Evolutionary conservation across 371 early-diverging fungal species (phyloP).

Genomic region (Rhizomucor miehei): DNA sequence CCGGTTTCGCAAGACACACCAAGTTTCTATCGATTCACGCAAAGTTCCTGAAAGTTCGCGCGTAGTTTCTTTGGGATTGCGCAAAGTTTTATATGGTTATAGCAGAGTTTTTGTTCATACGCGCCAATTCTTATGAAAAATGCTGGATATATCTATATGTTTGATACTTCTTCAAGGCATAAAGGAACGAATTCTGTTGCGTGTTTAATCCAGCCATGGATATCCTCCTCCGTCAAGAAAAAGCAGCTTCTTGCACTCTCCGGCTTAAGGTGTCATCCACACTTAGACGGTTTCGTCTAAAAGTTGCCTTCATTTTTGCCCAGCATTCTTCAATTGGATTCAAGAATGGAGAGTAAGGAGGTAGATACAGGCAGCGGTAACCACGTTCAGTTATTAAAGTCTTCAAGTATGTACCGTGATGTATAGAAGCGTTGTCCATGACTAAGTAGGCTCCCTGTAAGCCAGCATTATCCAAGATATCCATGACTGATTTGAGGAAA

Average conservation of each 20-base stretch:
- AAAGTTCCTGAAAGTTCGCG: too few relatives aligned
- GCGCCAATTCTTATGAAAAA: too few relatives aligned
- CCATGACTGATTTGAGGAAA: slow-evolving; percentile 1
- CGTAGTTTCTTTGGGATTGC: too few relatives aligned
- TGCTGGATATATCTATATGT: not conserved
- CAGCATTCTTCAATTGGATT: slow-evolving; percentile 2
- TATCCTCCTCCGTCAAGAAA: not conserved
- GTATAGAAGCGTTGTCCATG: slow-evolving; percentile 5
- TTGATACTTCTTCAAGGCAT: not conserved
- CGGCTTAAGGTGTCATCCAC: not conserved
- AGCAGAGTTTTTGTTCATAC: too few relatives aligned
- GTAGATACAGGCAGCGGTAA: slow-evolving; percentile 5
- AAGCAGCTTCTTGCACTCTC: not conserved
- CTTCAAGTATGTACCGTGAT: not conserved
- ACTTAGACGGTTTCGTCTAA: not conserved
- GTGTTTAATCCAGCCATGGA: not conserved
- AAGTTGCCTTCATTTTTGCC: not conserved
- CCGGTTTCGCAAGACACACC: too few relatives aligned
- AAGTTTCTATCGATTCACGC: too few relatives aligned
- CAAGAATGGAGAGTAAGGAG: slow-evolving; percentile 4
- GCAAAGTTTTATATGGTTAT: too few relatives aligned
- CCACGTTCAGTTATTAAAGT: slow-evolving; percentile 5
- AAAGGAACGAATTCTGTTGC: not conserved
- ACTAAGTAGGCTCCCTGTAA: slow-evolving; percentile 3
- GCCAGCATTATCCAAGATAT: slow-evolving; percentile 1